Base-by-base conservation (phyloP, 352 stramenopile species). In the Pythium biforme region DNA sequence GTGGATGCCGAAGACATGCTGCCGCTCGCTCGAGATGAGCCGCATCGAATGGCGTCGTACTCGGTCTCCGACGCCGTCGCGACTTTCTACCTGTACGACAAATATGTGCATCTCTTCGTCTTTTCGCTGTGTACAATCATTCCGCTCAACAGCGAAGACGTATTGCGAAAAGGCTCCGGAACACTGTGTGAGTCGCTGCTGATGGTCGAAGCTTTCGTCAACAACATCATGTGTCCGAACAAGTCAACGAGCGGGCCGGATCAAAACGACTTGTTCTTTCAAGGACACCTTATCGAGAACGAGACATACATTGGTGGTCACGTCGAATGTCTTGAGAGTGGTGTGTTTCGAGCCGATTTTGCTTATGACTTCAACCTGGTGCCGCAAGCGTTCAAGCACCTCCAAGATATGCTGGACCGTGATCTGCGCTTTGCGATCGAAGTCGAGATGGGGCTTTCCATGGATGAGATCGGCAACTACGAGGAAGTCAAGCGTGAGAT, bases 91-190 rank as follows among this genome's bases (percentile, higher is more conserved):
- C 75, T 99, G 17, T 99, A 99, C 74, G 96, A 98, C 63, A 98
- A 98, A 66, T 99, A 99, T 66, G 97, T 99, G 29, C 97, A 99
- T 69, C 72, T 99, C 57, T 99, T 99, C 73, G 98, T 99, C 54
- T 99, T 99, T 74, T 99, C 92, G 49, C 81, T 99, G 46, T 99
- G 96, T 70, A 99, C 97, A 3, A 98, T 99, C 69, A 99, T 99
- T 77, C 97, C 97, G 4, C 81, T 99, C 61, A 90, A 90, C 22
- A 87, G 94, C 4, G 97, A 99, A 75, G 97, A 99, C 76, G 97
- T 99, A n/a, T 77, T 99, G 40, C 89, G 97, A 51, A 94, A 96
- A 75, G 89, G 89, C 14, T 97, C 88, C 0, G 93, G 98, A 45
- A 99, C 98, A n/a, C 79, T 99, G 6, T 99, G 98, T 68, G 98